A percentile compares a stretch with the other conserved stretches of the same genome.
Conservation (phyloP, 805 yeast species). For the Wickerhamiella domercqiae region DNA sequence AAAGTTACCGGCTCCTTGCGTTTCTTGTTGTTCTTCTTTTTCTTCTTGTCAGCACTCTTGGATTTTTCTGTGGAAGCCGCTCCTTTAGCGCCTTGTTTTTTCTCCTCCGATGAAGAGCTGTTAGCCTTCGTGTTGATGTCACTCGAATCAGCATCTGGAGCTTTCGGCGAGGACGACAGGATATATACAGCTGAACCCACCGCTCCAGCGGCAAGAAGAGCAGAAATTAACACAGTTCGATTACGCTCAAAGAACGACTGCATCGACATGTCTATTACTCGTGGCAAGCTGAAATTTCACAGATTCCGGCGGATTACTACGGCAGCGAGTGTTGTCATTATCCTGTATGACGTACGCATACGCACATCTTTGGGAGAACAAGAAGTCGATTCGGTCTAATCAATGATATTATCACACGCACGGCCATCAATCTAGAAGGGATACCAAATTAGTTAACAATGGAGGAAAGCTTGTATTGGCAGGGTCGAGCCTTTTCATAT, state of each 20-base stretch:
- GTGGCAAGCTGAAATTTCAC: slow-evolving; percentile 2
- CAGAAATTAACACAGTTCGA: slow-evolving; percentile 47
- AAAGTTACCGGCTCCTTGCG: slow-evolving; percentile 14
- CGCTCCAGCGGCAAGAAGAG: slow-evolving; percentile 48
- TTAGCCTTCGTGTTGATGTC: slow-evolving; percentile 1
- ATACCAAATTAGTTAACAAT: too few relatives aligned
- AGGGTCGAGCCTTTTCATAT: too few relatives aligned
- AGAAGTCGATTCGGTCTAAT: too few relatives aligned
- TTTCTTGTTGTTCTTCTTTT: slow-evolving; percentile 32
- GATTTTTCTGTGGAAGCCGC: slow-evolving; percentile 10
- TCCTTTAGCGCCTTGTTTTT: too few relatives aligned
- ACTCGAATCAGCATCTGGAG: slow-evolving; percentile 22
- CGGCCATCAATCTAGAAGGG: too few relatives aligned
- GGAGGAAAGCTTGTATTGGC: too few relatives aligned
- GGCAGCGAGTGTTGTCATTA: too few relatives aligned
- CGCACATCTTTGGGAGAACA: too few relatives aligned
- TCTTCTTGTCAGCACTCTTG: slow-evolving; percentile 21
- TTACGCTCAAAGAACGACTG: slow-evolving; percentile 33
- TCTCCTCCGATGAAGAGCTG: neutral
- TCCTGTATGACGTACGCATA: too few relatives aligned
- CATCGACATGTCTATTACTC: slow-evolving; percentile 5
- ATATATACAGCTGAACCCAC: slow-evolving; percentile 48
- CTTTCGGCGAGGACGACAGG: slow-evolving; percentile 12
- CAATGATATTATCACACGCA: too few relatives aligned
- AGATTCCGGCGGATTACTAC: neutral